Evolutionary conservation across 257 asterid genomes (phyloP), one percentile per base, ranked within the genome.

Genomic region (Leptodermis oblonga): DNA sequence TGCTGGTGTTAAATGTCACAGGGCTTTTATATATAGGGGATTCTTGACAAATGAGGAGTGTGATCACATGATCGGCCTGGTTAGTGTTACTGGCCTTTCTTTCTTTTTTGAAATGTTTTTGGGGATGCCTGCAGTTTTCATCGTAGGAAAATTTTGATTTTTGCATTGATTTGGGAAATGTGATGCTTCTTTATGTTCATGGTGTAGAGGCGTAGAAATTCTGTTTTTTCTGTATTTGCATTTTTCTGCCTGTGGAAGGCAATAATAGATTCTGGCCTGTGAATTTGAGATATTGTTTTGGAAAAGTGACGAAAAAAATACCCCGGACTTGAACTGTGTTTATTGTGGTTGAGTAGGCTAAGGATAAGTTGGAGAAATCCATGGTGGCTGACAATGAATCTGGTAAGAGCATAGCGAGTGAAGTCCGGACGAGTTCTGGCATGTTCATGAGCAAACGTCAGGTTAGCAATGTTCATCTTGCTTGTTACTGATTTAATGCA

Each of bases 361-460:
- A 85, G 78, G 95, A 80, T 82, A 88, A 83, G 74, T 82, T 88
- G 82, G 97, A 89, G 81, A 94, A 94, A 75, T 92, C 99, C 56
- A 87, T 88, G 99, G 99, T 94, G 61, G 92, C 97, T 58, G 96
- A 89, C 78, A 84, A 86, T 74, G 94, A 86, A 3, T 83, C 99
- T 54, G 99, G 99, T 46, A 82, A 85, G 89, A 92, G 95, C 70
- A 31, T 91, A 34, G 97, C 85, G 77, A 94, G 98, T 53, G 88
- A 91, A 72, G 95, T 85, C 39, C 86, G 99, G 65, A 94, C 99
- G 51, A 94, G 98, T 79, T 88, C 96, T 6, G 99, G 98, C 78
- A 82, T 86, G 86, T 94, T 92, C 86, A 82, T 94, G 13, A 7
- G 0, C 12, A 89, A 86, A 77, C 80, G 68, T 25, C 96, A 89